phyloP scores from a whole-genome alignment of 2,329 filamentous ascomycete genomes.

The Thelonectria discophora region DNA sequence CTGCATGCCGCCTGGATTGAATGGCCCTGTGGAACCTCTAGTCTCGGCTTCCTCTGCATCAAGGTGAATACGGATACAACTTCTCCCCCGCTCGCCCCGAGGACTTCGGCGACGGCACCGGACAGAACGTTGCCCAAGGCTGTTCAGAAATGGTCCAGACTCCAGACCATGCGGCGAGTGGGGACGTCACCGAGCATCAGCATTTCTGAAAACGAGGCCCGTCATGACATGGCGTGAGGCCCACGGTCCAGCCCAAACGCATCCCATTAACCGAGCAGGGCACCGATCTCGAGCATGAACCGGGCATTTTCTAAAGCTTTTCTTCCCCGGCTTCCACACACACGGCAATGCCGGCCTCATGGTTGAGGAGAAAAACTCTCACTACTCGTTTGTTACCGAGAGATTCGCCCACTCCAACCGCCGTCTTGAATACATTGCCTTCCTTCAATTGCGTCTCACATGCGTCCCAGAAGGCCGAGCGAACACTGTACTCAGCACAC shows the following conservation, averaged over 20 bases:
- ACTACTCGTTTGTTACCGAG: background rate
- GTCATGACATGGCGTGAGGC: constrained; percentile 9
- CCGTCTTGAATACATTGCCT: background rate
- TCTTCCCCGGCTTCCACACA: background rate
- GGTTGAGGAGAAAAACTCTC: background rate
- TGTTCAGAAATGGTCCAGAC: constrained; percentile 16
- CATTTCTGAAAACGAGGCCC: constrained; percentile 1
- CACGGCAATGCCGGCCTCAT: background rate
- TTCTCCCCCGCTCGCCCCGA: constrained; percentile 2
- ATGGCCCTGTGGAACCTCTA: background rate
- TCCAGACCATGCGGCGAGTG: constrained; percentile 13
- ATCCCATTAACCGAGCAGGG: background rate
- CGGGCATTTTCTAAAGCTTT: background rate
- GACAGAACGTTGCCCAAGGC: constrained; percentile 1
- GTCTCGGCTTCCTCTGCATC: background rate
- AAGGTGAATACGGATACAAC: background rate
- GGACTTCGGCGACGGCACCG: background rate
- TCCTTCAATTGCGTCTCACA: background rate
- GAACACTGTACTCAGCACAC: background rate
- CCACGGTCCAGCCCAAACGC: constrained; percentile 2
- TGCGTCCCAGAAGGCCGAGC: no score
- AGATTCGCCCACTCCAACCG: background rate
- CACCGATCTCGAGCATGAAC: background rate
- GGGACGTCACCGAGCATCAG: constrained; percentile 4
- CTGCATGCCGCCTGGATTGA: background rate